phyloP scores from a whole-genome alignment of 257 asterid genomes.

The Voacanga thouarsii region DNA sequence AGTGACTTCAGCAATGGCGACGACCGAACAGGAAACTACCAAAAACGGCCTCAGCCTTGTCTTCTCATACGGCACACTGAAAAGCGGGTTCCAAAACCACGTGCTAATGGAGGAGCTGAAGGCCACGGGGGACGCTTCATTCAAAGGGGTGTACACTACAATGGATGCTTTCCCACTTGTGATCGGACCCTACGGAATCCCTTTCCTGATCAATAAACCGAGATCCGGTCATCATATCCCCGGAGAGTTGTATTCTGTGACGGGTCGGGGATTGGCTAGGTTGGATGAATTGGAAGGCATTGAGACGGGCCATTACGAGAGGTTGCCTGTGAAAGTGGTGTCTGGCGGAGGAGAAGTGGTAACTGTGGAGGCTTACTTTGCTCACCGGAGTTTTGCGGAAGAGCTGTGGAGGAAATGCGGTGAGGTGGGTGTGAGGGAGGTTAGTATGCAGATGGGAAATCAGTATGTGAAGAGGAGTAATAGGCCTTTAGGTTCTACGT shows the following conservation, averaged over 20 bases:
- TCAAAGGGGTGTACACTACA: slow-evolving; percentile 48
- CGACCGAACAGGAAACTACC: background rate
- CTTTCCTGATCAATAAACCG: slow-evolving; percentile 56
- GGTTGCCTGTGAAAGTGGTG: slow-evolving; percentile 42
- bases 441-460: slow-evolving; percentile 38
- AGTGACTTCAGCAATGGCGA: background rate
- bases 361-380: slow-evolving; percentile 59
- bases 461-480: slow-evolving; percentile 47
- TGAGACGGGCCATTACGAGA: slow-evolving; percentile 55
- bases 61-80: slow-evolving; percentile 78
- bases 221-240: slow-evolving; percentile 45
- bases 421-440: slow-evolving; percentile 48
- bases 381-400: slow-evolving; percentile 55
- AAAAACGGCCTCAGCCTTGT: slow-evolving; percentile 27
- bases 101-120: slow-evolving; percentile 35
- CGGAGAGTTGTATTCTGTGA: slow-evolving; percentile 67
- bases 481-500: slow-evolving; percentile 35
- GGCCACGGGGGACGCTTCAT: slow-evolving; percentile 37
- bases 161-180: slow-evolving; percentile 52
- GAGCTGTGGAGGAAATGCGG: slow-evolving; percentile 66
- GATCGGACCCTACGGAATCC: slow-evolving; percentile 71
- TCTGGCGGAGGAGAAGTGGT: slow-evolving; percentile 21
- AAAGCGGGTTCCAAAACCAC: slow-evolving; percentile 71
- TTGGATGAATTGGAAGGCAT: slow-evolving; percentile 70
- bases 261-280: slow-evolving; percentile 31